These are phyloP conservation scores for Pichia cactophila DNA, from an alignment of 1,139 yeast species.

Conservation along the genomic window DNA sequence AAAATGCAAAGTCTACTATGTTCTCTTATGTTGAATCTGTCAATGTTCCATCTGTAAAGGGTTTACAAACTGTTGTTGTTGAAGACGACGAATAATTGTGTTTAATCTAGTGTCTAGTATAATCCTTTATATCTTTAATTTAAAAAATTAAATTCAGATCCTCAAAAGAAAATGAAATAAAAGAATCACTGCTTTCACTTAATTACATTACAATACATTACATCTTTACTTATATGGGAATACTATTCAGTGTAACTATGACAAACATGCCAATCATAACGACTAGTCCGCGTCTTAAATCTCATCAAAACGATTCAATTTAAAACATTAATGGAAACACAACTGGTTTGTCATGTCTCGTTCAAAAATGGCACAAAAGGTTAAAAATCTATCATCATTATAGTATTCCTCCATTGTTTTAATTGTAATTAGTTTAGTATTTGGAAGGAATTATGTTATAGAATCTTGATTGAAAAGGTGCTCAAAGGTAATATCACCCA, in stretches of 20 bases:
- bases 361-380: slow-evolving; percentile 23
- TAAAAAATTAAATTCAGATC: neutral
- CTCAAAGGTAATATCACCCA: too few relatives aligned
- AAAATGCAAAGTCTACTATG: slow-evolving; percentile 97
- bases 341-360: slow-evolving; percentile 15
- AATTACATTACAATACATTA: too few relatives aligned
- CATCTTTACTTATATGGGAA: too few relatives aligned
- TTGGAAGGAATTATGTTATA: too few relatives aligned
- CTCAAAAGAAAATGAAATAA: neutral
- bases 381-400: slow-evolving; percentile 13
- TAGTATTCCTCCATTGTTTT: neutral
- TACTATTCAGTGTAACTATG: slow-evolving; percentile 50
- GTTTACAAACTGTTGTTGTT: slow-evolving; percentile 95
- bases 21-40: slow-evolving; percentile 98
- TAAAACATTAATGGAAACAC: slow-evolving; percentile 12
- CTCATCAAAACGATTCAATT: slow-evolving; percentile 21
- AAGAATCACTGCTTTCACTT: too few relatives aligned
- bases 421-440: neutral
- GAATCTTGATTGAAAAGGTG: too few relatives aligned
- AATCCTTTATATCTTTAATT: neutral
- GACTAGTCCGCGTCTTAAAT: slow-evolving; percentile 21
- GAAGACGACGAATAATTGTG: slow-evolving; percentile 64
- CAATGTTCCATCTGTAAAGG: slow-evolving; percentile 89
- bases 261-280: slow-evolving; percentile 40
- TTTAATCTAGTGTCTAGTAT: neutral